These are phyloP conservation scores for Xylaria sp. DNA, from an alignment of 2,329 filamentous ascomycete species.

Conservation along the genomic window DNA sequence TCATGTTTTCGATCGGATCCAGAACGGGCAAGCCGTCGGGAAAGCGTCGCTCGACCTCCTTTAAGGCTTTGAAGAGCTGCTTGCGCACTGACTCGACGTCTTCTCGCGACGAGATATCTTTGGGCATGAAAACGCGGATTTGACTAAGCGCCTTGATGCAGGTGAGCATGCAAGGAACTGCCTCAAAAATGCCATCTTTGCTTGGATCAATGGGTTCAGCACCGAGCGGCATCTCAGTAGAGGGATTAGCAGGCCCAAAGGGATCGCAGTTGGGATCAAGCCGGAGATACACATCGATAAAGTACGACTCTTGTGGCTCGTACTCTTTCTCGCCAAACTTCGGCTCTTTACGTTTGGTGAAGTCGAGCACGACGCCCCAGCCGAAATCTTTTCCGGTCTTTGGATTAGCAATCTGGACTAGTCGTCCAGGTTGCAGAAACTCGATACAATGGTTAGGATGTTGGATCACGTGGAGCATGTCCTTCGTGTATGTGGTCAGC, in stretches of 20 bases:
- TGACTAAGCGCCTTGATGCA: slow-evolving; percentile 88
- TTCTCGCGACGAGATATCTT: slow-evolving; percentile 75
- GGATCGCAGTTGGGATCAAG: slow-evolving; percentile 63
- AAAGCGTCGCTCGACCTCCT: slow-evolving; percentile 87
- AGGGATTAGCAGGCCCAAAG: slow-evolving; percentile 54
- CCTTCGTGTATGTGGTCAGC: slow-evolving; percentile 82
- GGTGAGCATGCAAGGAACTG: slow-evolving; percentile 86
- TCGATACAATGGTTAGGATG: slow-evolving; percentile 87
- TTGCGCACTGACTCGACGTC: slow-evolving; percentile 75
- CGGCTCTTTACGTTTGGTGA: slow-evolving; percentile 70
- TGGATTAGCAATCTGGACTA: slow-evolving; percentile 85
- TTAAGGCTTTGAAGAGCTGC: slow-evolving; percentile 72
- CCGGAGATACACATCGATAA: slow-evolving; percentile 83
- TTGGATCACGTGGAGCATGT: slow-evolving; percentile 92
- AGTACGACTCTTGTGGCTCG: slow-evolving; percentile 78
- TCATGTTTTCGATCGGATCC: slow-evolving; percentile 97
- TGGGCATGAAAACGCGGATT: slow-evolving; percentile 83
- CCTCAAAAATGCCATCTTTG: slow-evolving; percentile 77
- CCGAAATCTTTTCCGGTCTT: slow-evolving; percentile 81
- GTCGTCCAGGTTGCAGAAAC: slow-evolving; percentile 86
- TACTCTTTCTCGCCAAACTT: slow-evolving; percentile 76
- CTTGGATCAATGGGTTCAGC: slow-evolving; percentile 70
- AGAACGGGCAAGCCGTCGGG: slow-evolving; percentile 90
- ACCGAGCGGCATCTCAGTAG: slow-evolving; percentile 69
- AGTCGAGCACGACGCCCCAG: slow-evolving; percentile 90